Percentiles rank a stretch among this genome's conserved stretches.
These are phyloP conservation scores for Solanum hybrid DNA, from an alignment of 305 asterid species.

Conservation along the genomic window DNA sequence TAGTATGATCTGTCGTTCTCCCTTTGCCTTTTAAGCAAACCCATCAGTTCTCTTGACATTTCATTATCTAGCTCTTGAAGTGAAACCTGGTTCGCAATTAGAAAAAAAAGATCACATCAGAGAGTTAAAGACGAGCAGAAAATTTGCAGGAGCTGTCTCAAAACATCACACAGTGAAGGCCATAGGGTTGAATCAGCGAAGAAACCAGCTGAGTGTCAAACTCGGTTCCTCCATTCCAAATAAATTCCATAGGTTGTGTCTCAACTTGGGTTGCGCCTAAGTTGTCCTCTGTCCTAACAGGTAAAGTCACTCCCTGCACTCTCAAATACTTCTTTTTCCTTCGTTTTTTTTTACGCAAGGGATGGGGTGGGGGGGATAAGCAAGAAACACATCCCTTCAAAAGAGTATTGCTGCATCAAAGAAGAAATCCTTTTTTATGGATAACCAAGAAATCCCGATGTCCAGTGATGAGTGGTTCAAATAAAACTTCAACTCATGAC, in stretches of 20 bases:
- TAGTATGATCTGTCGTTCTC: constrained; percentile 63
- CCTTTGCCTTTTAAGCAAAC: constrained; percentile 43
- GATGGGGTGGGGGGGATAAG: background rate
- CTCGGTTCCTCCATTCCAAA: background rate
- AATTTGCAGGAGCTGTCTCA: background rate
- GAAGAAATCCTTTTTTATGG: background rate
- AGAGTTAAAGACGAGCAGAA: background rate
- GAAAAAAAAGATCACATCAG: constrained; percentile 1
- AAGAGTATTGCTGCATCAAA: background rate
- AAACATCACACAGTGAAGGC: background rate
- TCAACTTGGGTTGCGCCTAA: background rate
- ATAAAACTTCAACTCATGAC: background rate
- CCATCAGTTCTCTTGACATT: constrained; percentile 62
- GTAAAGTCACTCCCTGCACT: background rate
- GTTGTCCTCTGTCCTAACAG: background rate
- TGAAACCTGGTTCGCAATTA: constrained; percentile 45
- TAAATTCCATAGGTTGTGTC: background rate
- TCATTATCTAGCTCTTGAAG: constrained; percentile 56
- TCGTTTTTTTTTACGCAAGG: background rate
- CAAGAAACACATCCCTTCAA: background rate
- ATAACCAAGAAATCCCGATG: background rate
- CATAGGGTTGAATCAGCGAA: background rate
- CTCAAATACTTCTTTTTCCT: background rate
- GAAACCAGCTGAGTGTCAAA: background rate
- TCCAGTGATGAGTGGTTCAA: background rate